Base-by-base conservation (phyloP, 352 stramenopile genomes). In the Globisporangium emineosum region DNA sequence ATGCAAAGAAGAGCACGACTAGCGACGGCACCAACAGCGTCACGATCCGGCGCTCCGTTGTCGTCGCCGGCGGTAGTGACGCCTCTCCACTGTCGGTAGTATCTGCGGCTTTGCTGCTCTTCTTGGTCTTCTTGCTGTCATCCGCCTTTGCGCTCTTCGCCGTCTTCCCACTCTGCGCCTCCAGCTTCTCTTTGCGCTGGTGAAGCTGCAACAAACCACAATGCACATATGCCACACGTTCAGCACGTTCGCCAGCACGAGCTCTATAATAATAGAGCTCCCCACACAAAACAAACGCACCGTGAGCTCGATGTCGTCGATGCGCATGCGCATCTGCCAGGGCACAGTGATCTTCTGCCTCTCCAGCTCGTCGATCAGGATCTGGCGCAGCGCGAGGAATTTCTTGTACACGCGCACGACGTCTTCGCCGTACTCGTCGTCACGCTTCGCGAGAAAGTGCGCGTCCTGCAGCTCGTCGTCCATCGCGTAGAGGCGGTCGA, bases 241-340 rank as follows among this genome's bases (percentile, higher is more conserved):
- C 8, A 33, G 27, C 15, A 40, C 3, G 1, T 2, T 12, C 33
- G 1, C 51, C 51, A 42, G 17, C 21, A 47, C 12, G 6, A 7
- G 5, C 6, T 21, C 15, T 45, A 5, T 47, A 9, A 6, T 6
- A 40, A 37, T 54, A 27, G 8, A 6, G 12, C 12, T 19, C 25
- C 9, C 21, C 19, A 35, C 17, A 17, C 15, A 19, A 19, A 33
- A 15, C 37, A 60, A 29, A 49, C 80, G 30, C 50, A 94, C 86
- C 72, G 86, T 92, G 42, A 91, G 73, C 57, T 94, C 86, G 10
- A 94, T 72, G 57, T 93, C 86, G 62, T 93, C 82, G 62, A 93
- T 89, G 54, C 83, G 87, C 78, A 89, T 78, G 29, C 77, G 77
- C 61, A 91, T 61, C 52, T 91, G 79, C 81, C 79, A 91, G 5